These are phyloP conservation scores for Phytophthora colocasiae DNA, from an alignment of 352 stramenopile species.

Conservation along the genomic window DNA sequence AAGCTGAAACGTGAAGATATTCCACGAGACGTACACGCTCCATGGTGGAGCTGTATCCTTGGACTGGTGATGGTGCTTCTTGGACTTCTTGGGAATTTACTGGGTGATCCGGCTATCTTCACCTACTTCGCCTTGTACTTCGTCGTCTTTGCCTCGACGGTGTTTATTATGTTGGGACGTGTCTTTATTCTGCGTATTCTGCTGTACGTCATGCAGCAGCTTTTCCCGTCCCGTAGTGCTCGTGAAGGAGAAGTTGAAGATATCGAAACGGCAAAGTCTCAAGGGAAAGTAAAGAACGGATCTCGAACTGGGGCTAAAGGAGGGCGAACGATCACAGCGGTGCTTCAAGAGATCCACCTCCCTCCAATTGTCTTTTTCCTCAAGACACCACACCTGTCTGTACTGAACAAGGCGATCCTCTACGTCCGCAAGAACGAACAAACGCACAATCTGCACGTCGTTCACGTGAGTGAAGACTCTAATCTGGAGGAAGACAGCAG, in stretches of 20 bases:
- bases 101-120: slow-evolving; percentile 77
- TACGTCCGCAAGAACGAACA: slow-evolving; percentile 94
- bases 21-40: slow-evolving; percentile 84
- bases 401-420: slow-evolving; percentile 95
- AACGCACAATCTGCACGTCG: slow-evolving; percentile 91
- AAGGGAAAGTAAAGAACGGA: slow-evolving; percentile 25
- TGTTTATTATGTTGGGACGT: slow-evolving; percentile 86
- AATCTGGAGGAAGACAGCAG: slow-evolving; percentile 35
- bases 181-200: slow-evolving; percentile 80
- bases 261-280: slow-evolving; percentile 25
- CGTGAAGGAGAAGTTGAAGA: slow-evolving; percentile 36
- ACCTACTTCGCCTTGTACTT: slow-evolving; percentile 88
- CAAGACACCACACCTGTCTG: slow-evolving; percentile 86
- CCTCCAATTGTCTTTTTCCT: slow-evolving; percentile 93
- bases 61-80: slow-evolving; percentile 77
- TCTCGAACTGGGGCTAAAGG: slow-evolving; percentile 65
- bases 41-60: slow-evolving; percentile 85
- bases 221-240: slow-evolving; percentile 59
- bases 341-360: slow-evolving; percentile 72
- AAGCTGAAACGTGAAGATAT: slow-evolving; percentile 94
- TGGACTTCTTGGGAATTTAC: slow-evolving; percentile 68
- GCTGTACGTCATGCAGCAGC: slow-evolving; percentile 65
- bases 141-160: slow-evolving; percentile 66
- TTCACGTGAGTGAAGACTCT: slow-evolving; percentile 75
- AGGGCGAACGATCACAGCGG: slow-evolving; percentile 69